Evolutionary conservation across 768 basidiomycete species (phyloP), one percentile per base, ranked within the genome.

Genomic region (Daedalea quercina): DNA sequence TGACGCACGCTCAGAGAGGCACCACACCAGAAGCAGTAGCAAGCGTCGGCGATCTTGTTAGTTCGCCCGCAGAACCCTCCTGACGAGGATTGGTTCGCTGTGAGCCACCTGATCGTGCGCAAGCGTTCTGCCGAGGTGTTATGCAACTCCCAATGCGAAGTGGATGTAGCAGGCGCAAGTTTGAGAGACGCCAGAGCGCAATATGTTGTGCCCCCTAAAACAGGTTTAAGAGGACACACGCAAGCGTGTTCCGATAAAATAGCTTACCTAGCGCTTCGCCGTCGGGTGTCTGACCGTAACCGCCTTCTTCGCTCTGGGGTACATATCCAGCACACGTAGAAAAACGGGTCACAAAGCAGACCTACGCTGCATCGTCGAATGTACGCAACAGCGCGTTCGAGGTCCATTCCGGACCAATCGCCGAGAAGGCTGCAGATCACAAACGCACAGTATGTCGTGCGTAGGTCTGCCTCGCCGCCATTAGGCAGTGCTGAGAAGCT

Each of bases 1-100:
- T 22, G 35, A 65, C 79, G 48, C 56, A 94, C 94, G 63, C 78
- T 69, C 9, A 97, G 68, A 0, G 90, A 76, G 9, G 84, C 94
- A 2, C 90, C 86, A 59, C 87, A 87, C 95, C 95, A 99, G 67
- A 96, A 98, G 57, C 89, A 90, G 68, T 99, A 99, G 66, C 95
- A 99, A 2, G 93, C 90, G 57, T 98, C 95, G 4, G 87, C 79
- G 3, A 77, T 73, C 70, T 99, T 99, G 53, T 82, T 85, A 1
- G 92, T 92, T 22, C 95, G 78, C 1, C 95, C 95, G 59, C 86
- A 74, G 63, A 93, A 96, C 0, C 95, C 95, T 0, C 92, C 92
- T 0, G 74, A 73, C 0, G 61, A 55, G n/a, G 79, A 73, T 64
- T 92, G 93, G 47, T 87, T 88, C 43, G 82, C 78, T 15, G 84